phyloP scores from a whole-genome alignment of 2,329 filamentous ascomycete genomes.

The Ilyonectria robusta region DNA sequence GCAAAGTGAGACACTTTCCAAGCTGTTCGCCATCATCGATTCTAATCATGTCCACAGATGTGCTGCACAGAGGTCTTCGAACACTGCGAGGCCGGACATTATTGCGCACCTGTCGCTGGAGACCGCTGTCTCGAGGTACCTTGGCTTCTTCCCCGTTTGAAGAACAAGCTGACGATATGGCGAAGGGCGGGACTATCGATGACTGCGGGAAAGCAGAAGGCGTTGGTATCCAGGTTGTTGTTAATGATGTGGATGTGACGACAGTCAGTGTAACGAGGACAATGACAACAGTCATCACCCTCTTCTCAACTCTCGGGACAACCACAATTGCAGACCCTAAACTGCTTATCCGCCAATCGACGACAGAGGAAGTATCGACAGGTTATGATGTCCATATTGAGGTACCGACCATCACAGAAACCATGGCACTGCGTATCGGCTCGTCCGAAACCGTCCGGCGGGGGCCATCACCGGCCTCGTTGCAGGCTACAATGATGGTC shows the following conservation, averaged over 20 bases:
- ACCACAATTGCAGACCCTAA: background rate
- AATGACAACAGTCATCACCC: slow-evolving; percentile 9
- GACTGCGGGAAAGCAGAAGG: background rate
- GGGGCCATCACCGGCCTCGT: background rate
- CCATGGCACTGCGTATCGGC: background rate
- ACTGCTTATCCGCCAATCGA: background rate
- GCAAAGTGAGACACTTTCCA: background rate
- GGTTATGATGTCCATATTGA: background rate
- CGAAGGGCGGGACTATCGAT: slow-evolving; percentile 2
- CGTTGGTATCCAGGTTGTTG: background rate
- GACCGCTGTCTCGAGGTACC: background rate
- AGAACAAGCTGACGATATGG: slow-evolving; percentile 8
- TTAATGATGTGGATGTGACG: background rate
- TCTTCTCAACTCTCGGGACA: background rate
- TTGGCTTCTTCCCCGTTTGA: background rate
- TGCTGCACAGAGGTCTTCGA: background rate
- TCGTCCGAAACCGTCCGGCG: background rate
- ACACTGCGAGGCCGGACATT: background rate
- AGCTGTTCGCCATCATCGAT: background rate
- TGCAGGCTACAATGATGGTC: background rate
- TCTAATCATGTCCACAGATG: background rate
- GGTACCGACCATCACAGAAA: slow-evolving; percentile 5
- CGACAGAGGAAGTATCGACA: background rate
- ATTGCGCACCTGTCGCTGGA: background rate
- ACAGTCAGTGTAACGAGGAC: slow-evolving; percentile 15